Evolutionary conservation across 1,139 yeast genomes (phyloP), one percentile per base, ranked within the genome.

Genomic region (Geotrichum cucujoidarum): DNA sequence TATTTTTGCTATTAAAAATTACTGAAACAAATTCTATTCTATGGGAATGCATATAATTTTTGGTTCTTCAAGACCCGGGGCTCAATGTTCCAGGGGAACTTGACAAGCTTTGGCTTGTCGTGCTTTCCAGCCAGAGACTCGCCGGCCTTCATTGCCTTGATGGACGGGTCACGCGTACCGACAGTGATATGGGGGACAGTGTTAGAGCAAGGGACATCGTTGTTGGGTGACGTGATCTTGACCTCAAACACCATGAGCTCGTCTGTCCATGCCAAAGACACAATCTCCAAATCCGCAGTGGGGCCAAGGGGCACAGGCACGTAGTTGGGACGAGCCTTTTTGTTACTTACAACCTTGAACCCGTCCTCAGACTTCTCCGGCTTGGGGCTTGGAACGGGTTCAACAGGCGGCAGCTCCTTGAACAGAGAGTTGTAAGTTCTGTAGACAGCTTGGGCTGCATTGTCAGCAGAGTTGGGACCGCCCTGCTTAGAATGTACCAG

Each of bases 211-310:
- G 35, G 4, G 10, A 22, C 25, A 2, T 21, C 38, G 5, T 21
- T 21, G 16, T 8, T 25, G 8, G 10, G 4, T 18, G 7, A 8
- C 11, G 8, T n/a, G 27, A 35, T 10, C 4, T 70, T 68, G 1
- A 79, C 89, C 21, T 73, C 66, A 1, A 85, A 64, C 27, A 95
- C 81, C 48, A 83, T 69, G 14, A 83, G 72, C 29, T 72, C 69
- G 0, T 71, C 66, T 45, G 76, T 70, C 71, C 85, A 77, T 6
- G 80, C 71, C 3, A 87, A 46, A 18, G 66, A 66, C 1, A 64
- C 57, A 5, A 83, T 57, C 20, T 59, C 64, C 6, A 86, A 61
- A 31, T 70, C 71, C 4, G 74, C 74, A 4, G 36, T 17, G 47
- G 42, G 31, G 64, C 43, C 22, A 6, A 41, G 44, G 13, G 42